Percentiles rank a stretch among this genome's conserved stretches.
phyloP scores from a whole-genome alignment of 2,329 filamentous ascomycete species.

The Madurella fahalii region DNA sequence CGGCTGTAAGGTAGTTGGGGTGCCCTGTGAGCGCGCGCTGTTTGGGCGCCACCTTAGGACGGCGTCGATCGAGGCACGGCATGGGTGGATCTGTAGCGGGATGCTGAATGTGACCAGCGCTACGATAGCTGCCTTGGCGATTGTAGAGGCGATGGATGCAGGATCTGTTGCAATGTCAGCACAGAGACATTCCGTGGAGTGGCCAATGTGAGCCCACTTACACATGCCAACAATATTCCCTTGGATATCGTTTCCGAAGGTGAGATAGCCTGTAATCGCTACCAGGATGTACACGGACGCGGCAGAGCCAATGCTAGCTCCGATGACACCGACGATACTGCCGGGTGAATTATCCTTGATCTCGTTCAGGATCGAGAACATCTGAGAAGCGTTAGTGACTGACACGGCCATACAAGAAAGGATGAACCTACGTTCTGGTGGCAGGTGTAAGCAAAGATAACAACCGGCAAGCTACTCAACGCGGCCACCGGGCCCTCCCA shows the following conservation, averaged over 20 bases:
- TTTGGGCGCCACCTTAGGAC: conserved; percentile 85
- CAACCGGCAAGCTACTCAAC: conserved; percentile 84
- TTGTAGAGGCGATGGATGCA: conserved; percentile 76
- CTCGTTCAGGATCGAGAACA: conserved; percentile 98
- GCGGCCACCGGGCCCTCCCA: conserved; percentile 77
- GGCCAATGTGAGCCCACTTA: conserved; percentile 41
- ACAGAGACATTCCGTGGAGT: conserved; percentile 2
- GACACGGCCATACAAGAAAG: neutral
- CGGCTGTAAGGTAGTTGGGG: conserved; percentile 38
- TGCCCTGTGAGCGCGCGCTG: conserved; percentile 23
- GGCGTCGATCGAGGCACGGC: conserved; percentile 89
- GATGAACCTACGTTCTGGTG: conserved; percentile 76
- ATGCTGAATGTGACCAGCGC: conserved; percentile 95
- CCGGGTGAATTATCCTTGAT: conserved; percentile 76
- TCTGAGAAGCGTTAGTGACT: conserved; percentile 50
- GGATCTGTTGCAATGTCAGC: conserved; percentile 45
- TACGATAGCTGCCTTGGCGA: conserved; percentile 92
- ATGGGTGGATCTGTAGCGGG: conserved; percentile 91
- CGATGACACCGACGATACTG: conserved; percentile 74
- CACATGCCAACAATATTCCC: conserved; percentile 95
- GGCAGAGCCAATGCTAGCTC: conserved; percentile 82
- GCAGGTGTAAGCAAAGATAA: conserved; percentile 99
- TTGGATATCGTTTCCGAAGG: conserved; percentile 82
- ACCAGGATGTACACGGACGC: conserved; percentile 84
- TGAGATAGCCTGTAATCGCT: conserved; percentile 91